Conservation (phyloP, 192 early-diverging fungal species). For the Entrophospora sp. region DNA sequence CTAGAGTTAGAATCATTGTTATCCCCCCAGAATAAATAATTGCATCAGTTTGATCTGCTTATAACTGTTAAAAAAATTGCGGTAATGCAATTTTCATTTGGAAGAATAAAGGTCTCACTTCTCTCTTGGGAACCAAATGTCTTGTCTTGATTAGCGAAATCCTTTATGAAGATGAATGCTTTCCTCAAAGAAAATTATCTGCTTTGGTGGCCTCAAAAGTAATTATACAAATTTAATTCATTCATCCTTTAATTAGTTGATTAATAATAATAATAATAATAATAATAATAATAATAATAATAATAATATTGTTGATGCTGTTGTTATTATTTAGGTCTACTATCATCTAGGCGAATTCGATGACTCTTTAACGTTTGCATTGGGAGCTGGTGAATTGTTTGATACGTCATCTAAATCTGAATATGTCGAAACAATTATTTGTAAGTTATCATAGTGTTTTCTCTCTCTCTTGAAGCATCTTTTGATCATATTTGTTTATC, state of each 20-base stretch:
- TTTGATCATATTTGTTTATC: neutral
- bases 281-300: neutral
- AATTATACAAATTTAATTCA: slow-evolving; percentile 2
- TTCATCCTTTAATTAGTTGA: no score
- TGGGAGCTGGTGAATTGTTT: slow-evolving; percentile 88
- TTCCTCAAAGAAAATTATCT: slow-evolving; percentile 79
- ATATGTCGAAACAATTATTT: slow-evolving; percentile 91
- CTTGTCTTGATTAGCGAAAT: slow-evolving; percentile 60
- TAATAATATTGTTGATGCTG: neutral
- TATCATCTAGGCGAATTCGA: slow-evolving; percentile 95
- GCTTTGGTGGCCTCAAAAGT: slow-evolving; percentile 96
- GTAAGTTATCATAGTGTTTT: slow-evolving; percentile 38
- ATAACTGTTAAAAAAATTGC: no score
- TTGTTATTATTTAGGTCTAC: slow-evolving; percentile 60
- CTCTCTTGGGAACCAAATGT: no score
- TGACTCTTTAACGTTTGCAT: slow-evolving; percentile 90
- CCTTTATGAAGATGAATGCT: slow-evolving; percentile 85
- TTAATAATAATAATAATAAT: neutral
- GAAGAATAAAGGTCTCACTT: no score
- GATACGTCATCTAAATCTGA: slow-evolving; percentile 71
- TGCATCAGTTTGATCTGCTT: neutral
- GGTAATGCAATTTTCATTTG: no score
- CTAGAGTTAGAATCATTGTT: neutral
- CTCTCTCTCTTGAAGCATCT: neutral
- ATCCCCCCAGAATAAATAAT: no score